Conservation (phyloP, 2,329 filamentous ascomycete genomes). For the Fusarium pseudograminearum region DNA sequence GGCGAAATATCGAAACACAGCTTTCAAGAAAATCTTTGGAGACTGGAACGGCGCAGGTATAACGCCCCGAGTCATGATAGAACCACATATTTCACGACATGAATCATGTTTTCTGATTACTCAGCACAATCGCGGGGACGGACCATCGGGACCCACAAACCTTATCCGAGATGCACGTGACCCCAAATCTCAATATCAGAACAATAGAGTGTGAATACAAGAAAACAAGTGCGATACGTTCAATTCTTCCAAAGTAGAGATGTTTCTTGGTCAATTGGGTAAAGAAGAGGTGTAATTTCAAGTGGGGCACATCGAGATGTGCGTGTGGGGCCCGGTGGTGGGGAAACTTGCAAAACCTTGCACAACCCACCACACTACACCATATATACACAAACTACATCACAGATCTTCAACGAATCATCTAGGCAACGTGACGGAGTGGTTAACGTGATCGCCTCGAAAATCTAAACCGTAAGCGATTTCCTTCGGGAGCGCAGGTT, state of each 20-base stretch:
- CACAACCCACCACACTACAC: not conserved
- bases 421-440: not conserved
- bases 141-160: not conserved
- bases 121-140: not conserved
- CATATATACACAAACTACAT: rapidly evolving
- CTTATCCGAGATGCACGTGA: not conserved
- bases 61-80: not conserved
- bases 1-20: not conserved
- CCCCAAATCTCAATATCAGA: not conserved
- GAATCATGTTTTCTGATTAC: not conserved
- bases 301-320: not conserved
- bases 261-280: not conserved
- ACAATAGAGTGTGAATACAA: not conserved
- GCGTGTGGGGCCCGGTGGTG: not conserved
- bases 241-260: not conserved
- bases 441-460: not conserved
- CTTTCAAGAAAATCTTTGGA: not conserved
- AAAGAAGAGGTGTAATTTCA: not conserved
- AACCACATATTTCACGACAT: rapidly evolving
- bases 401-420: not conserved
- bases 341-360: not conserved
- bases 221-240: not conserved
- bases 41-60: not conserved
- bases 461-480: not conserved
- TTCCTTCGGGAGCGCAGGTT: slow-evolving; percentile 39